Evolutionary conservation across 495 filamentous ascomycete species (phyloP).

Genomic region (Penicilliopsis zonata): DNA sequence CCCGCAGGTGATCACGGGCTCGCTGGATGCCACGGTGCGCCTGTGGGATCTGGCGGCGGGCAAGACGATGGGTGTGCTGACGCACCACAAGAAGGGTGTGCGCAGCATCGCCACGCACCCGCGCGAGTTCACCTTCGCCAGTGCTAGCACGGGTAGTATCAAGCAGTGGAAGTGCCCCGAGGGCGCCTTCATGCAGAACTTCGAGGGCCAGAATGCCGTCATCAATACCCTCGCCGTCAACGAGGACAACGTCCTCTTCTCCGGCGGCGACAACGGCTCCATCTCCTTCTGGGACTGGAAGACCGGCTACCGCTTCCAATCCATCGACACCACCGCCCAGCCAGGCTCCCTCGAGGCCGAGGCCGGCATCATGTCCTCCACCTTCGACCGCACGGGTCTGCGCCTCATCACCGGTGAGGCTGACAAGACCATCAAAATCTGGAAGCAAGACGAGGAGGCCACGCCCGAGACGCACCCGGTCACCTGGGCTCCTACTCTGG

Average conservation of each 20-base stretch:
- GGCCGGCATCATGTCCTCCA: slow-evolving; percentile 83
- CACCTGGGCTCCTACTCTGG: slow-evolving; percentile 82
- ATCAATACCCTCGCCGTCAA: slow-evolving; percentile 93
- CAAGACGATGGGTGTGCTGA: slow-evolving; percentile 90
- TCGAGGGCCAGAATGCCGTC: slow-evolving; percentile 90
- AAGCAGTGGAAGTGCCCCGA: slow-evolving; percentile 99
- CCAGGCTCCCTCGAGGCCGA: slow-evolving; percentile 92
- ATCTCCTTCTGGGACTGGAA: slow-evolving; percentile 99
- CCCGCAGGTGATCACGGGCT: slow-evolving; percentile 86
- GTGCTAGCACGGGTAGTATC: slow-evolving; percentile 80
- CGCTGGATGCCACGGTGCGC: slow-evolving; percentile 82
- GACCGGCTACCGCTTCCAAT: slow-evolving; percentile 82
- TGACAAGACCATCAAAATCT: slow-evolving; percentile 96
- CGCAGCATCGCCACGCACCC: slow-evolving; percentile 79
- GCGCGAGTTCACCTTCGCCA: slow-evolving; percentile 92
- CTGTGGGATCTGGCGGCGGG: slow-evolving; percentile 95
- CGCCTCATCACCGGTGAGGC: slow-evolving; percentile 88
- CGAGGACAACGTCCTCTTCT: slow-evolving; percentile 89
- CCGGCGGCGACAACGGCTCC: slow-evolving; percentile 89
- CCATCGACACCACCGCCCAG: slow-evolving; percentile 79
- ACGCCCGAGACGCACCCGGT: slow-evolving; percentile 87
- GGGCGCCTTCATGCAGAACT: slow-evolving; percentile 98
- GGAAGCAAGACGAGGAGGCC: slow-evolving; percentile 82
- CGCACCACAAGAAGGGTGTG: slow-evolving; percentile 97
- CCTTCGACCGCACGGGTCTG: slow-evolving; percentile 79